Evolutionary conservation across 176 grass and related monocot species (phyloP), one percentile per base, ranked within the genome.

Genomic region (Poa pratensis): DNA sequence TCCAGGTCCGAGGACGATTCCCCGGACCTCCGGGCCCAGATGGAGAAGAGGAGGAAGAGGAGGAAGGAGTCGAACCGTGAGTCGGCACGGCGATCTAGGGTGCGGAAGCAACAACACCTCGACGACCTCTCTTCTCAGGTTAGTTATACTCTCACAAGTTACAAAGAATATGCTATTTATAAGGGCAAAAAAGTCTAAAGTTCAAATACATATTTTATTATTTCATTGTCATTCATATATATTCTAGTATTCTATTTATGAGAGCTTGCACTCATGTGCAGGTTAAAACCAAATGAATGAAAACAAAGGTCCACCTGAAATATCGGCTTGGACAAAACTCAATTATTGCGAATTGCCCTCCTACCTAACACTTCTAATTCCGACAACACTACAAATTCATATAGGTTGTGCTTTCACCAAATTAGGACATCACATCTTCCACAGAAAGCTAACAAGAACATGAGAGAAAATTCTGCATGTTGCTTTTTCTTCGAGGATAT

Each of bases 51-150:
- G 80, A 93, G 89, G 88, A 82, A 86, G 86, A 67, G 87, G 55
- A 82, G 96, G 80, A 95, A 92, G 89, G 86, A 91, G 45, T 98
- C 96, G 3, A 98, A 98, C 86, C 81, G 96, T n/a, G 96, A 95
- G 62, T 98, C 96, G 0, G 96, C 96, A 9, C 78, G 89, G 22
- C 83, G 96, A 52, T 94, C 93, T 5, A 85, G 96, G 80, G 50
- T 90, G 88, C 78, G 91, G 45, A 98, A 98, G 82, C 91, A 95
- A 17, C 80, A 90, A 46, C 91, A 92, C 58, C 78, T 95, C 42
- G 93, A 94, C 32, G 91, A 94, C 28, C 93, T 98, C 62, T 89
- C 61, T 37, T 59, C 86, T 0, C 91, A 94, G 81, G 86, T 84
- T 63, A 63, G 86, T 64, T 19, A 35, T 83, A 22, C 26, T 28